Conservation (phyloP, 805 yeast genomes). For the Hanseniaspora thailandica region DNA sequence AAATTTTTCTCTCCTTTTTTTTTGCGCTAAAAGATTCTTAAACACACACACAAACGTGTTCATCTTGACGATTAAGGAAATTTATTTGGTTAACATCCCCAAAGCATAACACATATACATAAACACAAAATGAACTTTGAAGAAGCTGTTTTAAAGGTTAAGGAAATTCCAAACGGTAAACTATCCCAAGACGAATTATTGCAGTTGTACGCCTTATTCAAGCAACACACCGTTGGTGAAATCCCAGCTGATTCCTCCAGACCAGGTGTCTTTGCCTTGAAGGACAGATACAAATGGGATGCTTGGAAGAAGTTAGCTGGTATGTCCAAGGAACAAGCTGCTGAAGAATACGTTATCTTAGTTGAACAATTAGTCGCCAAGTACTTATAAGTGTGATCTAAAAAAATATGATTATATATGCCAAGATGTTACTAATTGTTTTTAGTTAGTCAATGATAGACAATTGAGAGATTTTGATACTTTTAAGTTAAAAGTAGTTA, state of each 20-base stretch:
- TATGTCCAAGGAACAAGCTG: slow-evolving; percentile 79
- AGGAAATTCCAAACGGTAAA: slow-evolving; percentile 63
- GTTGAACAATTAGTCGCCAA: slow-evolving; percentile 52
- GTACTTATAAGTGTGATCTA: slow-evolving; percentile 24
- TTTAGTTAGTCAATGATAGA: too few species aligned
- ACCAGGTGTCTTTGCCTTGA: slow-evolving; percentile 87
- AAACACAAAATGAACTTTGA: slow-evolving; percentile 25
- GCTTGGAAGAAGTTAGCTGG: slow-evolving; percentile 89
- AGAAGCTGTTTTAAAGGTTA: slow-evolving; percentile 44
- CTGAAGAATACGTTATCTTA: slow-evolving; percentile 58
- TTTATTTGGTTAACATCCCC: neutral
- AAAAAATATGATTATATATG: too few species aligned
- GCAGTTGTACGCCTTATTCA: slow-evolving; percentile 79
- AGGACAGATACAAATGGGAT: slow-evolving; percentile 96
- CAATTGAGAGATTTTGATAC: too few species aligned
- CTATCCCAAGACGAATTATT: slow-evolving; percentile 82
- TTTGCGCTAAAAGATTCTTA: neutral
- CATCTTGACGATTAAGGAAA: neutral
- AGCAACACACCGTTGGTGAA: slow-evolving; percentile 96
- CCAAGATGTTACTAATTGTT: too few species aligned
- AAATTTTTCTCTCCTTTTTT: too few species aligned
- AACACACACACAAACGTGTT: too few species aligned
- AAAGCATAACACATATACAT: neutral
- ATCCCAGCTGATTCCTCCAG: slow-evolving; percentile 54
- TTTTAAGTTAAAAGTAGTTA: too few species aligned